Evolutionary conservation across 805 yeast species (phyloP).

Genomic region (Scheffersomyces stipitis): DNA sequence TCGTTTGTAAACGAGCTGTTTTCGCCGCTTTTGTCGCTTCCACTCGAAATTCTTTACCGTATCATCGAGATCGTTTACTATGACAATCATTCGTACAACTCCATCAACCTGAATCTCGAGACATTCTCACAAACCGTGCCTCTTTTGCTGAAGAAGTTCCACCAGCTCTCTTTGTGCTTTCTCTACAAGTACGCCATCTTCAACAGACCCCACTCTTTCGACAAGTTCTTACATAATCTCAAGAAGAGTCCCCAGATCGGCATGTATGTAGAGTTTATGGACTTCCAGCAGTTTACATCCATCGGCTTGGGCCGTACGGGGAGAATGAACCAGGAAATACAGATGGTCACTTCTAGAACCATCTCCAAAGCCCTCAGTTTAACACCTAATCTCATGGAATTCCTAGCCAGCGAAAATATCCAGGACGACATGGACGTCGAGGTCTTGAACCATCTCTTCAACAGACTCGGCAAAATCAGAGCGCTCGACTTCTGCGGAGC

Average conservation of each 20-base stretch:
- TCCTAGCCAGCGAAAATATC: constrained; percentile 80
- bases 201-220: constrained; percentile 79
- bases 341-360: constrained; percentile 80
- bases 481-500: constrained; percentile 90
- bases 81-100: constrained; percentile 46
- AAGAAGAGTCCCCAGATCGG: constrained; percentile 47
- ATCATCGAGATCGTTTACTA: constrained; percentile 58
- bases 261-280: constrained; percentile 69
- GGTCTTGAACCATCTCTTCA: constrained; percentile 58
- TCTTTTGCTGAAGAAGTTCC: constrained; percentile 57
- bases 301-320: constrained; percentile 89
- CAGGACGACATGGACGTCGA: constrained; percentile 72
- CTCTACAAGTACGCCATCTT: constrained; percentile 68
- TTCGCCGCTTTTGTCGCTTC: constrained; percentile 33
- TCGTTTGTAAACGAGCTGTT: neutral
- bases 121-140: constrained; percentile 52
- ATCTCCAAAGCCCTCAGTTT: constrained; percentile 59
- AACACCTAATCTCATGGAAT: constrained; percentile 72
- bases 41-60: constrained; percentile 55
- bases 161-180: constrained; percentile 56
- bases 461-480: constrained; percentile 53
- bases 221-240: constrained; percentile 61
- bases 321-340: constrained; percentile 86
- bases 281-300: constrained; percentile 85
- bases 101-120: constrained; percentile 51